phyloP scores from a whole-genome alignment of 257 asterid genomes.

The Paraleonurus japonicus region DNA sequence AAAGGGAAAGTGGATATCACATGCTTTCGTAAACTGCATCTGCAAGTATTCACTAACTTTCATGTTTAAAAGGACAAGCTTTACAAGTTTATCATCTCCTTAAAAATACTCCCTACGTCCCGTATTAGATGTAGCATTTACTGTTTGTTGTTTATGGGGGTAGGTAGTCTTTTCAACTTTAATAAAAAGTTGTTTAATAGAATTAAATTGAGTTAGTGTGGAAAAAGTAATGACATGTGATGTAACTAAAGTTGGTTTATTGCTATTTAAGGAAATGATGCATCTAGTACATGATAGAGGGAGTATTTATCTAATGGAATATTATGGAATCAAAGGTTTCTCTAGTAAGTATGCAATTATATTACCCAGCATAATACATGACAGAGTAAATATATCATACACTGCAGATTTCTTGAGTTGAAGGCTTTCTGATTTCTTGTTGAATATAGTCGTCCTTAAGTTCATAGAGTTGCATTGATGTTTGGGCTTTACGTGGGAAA shows the following conservation, averaged over 20 bases:
- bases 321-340: not conserved
- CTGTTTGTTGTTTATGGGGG: too few relatives aligned
- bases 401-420: constrained; percentile 53
- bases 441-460: constrained; percentile 87
- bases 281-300: too few relatives aligned
- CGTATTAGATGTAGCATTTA: too few relatives aligned
- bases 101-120: too few relatives aligned
- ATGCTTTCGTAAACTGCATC: constrained; percentile 13
- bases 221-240: too few relatives aligned
- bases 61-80: not conserved
- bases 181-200: too few relatives aligned
- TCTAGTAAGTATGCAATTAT: constrained; percentile 6
- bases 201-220: too few relatives aligned
- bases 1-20: not conserved
- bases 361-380: constrained; percentile 13
- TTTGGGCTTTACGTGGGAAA: constrained; percentile 72
- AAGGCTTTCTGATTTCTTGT: constrained; percentile 80
- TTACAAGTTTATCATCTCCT: not conserved
- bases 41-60: not conserved
- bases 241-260: too few relatives aligned
- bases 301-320: too few relatives aligned
- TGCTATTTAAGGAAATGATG: too few relatives aligned
- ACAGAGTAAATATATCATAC: constrained; percentile 48
- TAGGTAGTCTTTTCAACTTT: too few relatives aligned
- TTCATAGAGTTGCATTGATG: constrained; percentile 64